Evolutionary conservation across 371 early-diverging fungal genomes (phyloP).

Genomic region (Zopfochytrium polystomum): DNA sequence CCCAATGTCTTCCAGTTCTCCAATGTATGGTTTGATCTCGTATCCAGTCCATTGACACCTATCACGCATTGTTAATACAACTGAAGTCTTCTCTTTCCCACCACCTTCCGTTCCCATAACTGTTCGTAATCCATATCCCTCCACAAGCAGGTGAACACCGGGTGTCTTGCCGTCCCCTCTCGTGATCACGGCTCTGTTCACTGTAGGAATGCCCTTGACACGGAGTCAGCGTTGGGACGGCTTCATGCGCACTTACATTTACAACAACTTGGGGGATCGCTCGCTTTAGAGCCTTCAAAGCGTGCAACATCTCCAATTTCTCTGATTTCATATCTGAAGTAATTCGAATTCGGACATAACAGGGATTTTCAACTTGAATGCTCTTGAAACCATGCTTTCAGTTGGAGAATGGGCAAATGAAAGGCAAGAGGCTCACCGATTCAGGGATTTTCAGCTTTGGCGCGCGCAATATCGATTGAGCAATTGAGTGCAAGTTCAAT

Average conservation of each 20-base stretch:
- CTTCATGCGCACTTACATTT: slow-evolving; percentile 43
- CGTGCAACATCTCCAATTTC: slow-evolving; percentile 51
- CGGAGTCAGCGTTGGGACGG: not conserved
- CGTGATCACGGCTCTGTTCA: slow-evolving; percentile 81
- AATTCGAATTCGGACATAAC: slow-evolving; percentile 72
- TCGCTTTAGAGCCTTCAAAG: slow-evolving; percentile 81
- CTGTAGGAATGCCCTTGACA: slow-evolving; percentile 81
- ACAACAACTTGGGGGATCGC: slow-evolving; percentile 77
- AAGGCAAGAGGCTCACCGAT: slow-evolving; percentile 40
- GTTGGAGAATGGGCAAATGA: not conserved
- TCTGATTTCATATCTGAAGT: slow-evolving; percentile 61
- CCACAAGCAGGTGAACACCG: slow-evolving; percentile 73
- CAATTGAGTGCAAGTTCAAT: slow-evolving; percentile 69
- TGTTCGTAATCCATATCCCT: slow-evolving; percentile 92
- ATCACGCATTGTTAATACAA: slow-evolving; percentile 5
- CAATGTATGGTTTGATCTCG: slow-evolving; percentile 91
- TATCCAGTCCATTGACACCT: slow-evolving; percentile 78
- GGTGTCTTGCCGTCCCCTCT: slow-evolving; percentile 27
- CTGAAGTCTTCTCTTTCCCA: slow-evolving; percentile 43
- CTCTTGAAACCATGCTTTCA: slow-evolving; percentile 8
- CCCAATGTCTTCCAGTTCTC: slow-evolving; percentile 93
- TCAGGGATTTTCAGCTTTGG: slow-evolving; percentile 83
- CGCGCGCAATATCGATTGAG: slow-evolving; percentile 67
- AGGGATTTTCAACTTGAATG: slow-evolving; percentile 57
- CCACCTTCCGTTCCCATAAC: slow-evolving; percentile 72